phyloP scores from a whole-genome alignment of 208 protist genomes.

The Trypanosoma avium region DNA sequence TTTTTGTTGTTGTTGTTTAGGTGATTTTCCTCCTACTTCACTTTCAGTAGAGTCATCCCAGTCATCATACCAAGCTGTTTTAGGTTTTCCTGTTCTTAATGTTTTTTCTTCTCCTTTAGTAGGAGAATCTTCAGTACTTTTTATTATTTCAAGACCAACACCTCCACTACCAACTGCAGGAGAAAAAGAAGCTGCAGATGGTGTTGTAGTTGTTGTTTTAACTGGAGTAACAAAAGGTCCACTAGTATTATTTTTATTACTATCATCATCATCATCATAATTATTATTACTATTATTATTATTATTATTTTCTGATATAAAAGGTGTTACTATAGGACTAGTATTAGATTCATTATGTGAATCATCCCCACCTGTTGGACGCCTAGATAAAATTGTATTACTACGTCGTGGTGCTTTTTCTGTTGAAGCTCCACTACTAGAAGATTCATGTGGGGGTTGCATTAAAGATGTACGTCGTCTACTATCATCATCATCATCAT shows the following conservation, averaged over 20 bases:
- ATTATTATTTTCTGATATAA: too few relatives aligned
- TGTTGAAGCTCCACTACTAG: constrained; percentile 4
- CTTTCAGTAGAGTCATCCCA: constrained; percentile 25
- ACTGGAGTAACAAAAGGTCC: neutral
- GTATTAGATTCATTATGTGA: neutral
- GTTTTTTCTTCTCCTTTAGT: neutral
- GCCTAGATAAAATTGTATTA: neutral
- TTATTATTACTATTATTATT: too few relatives aligned
- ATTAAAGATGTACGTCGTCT: neutral
- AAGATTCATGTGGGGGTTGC: constrained; percentile 20
- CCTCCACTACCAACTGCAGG: too few relatives aligned
- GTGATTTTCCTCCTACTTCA: neutral
- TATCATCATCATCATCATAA: too few relatives aligned
- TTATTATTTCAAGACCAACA: too few relatives aligned
- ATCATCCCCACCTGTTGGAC: neutral
- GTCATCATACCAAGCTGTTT: constrained; percentile 18
- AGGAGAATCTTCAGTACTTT: too few relatives aligned
- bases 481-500: neutral
- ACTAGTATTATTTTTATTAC: neutral
- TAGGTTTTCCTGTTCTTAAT: neutral
- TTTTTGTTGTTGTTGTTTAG: neutral
- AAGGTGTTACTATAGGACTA: neutral
- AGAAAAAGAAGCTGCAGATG: too few relatives aligned
- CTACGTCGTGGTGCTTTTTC: neutral
- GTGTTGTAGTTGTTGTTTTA: neutral